Percentiles rank a stretch among this genome's conserved stretches.
These are phyloP conservation scores for Ophiocordyceps camponoti-saundersi DNA, from an alignment of 2,329 filamentous ascomycete species.

Conservation along the genomic window DNA sequence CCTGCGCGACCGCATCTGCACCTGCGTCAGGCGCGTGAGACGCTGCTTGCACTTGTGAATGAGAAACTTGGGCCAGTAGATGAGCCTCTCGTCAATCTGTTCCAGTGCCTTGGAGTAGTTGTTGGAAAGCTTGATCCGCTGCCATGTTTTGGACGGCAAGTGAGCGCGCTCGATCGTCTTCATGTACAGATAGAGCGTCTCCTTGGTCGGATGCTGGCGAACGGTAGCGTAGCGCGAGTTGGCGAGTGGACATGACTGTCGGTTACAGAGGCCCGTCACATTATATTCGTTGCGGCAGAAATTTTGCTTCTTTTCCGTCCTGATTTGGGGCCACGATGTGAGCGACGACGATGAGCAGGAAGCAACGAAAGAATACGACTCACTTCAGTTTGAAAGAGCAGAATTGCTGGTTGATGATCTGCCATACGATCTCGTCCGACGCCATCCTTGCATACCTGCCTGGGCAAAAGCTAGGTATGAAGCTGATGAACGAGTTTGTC, in stretches of 20 bases:
- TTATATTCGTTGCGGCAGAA: conserved; percentile 97
- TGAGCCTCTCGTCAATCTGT: conserved; percentile 69
- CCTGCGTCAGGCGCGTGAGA: conserved; percentile 80
- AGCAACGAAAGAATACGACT: conserved; percentile 8
- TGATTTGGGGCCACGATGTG: conserved; percentile 14
- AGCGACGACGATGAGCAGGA: not conserved
- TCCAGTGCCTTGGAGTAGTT: conserved; percentile 85
- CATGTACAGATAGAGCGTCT: conserved; percentile 86
- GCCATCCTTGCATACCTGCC: conserved; percentile 39
- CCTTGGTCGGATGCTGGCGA: conserved; percentile 63
- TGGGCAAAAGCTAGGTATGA: conserved; percentile 5
- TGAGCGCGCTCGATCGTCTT: conserved; percentile 84
- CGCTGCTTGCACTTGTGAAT: conserved; percentile 94
- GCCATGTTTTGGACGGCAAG: conserved; percentile 85
- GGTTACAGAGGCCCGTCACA: conserved; percentile 65
- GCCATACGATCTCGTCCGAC: conserved; percentile 95
- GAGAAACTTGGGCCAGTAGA: conserved; percentile 91
- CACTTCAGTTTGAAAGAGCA: conserved; percentile 91
- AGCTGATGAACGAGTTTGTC: not conserved
- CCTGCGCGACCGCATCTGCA: conserved; percentile 63
- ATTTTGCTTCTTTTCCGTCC: conserved; percentile 69
- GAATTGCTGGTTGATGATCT: conserved; percentile 88
- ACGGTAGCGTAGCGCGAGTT: conserved; percentile 90
- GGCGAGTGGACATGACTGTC: conserved; percentile 78
- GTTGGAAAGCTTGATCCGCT: conserved; percentile 72